phyloP scores from a whole-genome alignment of 1,139 yeast species.

The Geotrichum carabidarum region DNA sequence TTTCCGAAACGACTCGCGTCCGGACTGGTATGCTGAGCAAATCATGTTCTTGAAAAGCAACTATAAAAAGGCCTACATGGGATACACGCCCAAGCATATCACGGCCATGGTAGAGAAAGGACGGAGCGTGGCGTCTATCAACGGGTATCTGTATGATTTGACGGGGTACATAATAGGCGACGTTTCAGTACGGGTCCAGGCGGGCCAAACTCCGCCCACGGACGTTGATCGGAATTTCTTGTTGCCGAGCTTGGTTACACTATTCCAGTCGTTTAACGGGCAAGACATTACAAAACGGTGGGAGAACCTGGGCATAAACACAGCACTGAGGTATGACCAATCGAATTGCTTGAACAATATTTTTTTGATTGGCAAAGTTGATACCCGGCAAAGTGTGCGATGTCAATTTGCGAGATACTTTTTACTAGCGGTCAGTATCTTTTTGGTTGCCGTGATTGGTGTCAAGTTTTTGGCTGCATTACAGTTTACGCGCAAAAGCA shows the following conservation, averaged over 20 bases:
- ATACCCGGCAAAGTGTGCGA: constrained; percentile 37
- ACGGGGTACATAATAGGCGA: constrained; percentile 39
- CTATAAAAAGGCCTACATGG: constrained; percentile 38
- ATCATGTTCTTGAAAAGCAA: constrained; percentile 37
- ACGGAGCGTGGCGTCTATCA: constrained; percentile 33
- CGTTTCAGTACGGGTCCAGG: constrained; percentile 34
- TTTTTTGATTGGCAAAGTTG: constrained; percentile 41
- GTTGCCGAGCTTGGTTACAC: constrained; percentile 30
- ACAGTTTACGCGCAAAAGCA: constrained; percentile 36
- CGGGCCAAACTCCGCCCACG: constrained; percentile 27
- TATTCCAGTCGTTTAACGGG: constrained; percentile 38
- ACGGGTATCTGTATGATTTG: constrained; percentile 40
- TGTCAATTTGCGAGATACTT: constrained; percentile 43
- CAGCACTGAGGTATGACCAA: constrained; percentile 28
- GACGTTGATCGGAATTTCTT: constrained; percentile 34
- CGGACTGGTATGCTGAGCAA: constrained; percentile 42
- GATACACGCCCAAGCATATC: constrained; percentile 37
- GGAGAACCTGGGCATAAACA: constrained; percentile 29
- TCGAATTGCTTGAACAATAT: constrained; percentile 38
- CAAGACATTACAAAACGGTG: constrained; percentile 36
- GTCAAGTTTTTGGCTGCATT: constrained; percentile 41
- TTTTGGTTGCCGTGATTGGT: constrained; percentile 38
- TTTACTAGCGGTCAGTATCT: constrained; percentile 39
- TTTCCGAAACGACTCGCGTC: constrained; percentile 39
- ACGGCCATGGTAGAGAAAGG: constrained; percentile 28